Evolutionary conservation across 305 asterid genomes (phyloP).

Genomic region (Fraxinus velutina): DNA sequence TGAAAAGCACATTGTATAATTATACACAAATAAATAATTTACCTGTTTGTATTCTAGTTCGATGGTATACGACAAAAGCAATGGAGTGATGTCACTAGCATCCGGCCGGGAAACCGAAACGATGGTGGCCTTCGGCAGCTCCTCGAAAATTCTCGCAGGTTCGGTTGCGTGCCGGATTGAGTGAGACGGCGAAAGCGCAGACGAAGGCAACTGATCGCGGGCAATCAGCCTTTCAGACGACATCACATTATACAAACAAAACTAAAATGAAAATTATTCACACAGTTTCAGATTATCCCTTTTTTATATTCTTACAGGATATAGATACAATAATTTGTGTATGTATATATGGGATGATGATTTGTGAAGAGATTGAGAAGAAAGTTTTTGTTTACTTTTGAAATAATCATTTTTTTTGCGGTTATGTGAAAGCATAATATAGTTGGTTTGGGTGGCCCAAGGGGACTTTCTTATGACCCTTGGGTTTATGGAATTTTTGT

Average conservation of each 20-base stretch:
- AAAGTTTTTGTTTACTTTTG: conserved; percentile 2
- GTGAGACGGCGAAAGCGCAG: conserved; percentile 45
- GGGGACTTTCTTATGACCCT: conserved; percentile 4
- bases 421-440: conserved; percentile 25
- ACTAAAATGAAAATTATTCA: background rate
- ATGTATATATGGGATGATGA: background rate
- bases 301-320: background rate
- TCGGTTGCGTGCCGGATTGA: conserved; percentile 47
- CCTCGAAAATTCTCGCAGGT: conserved; percentile 58
- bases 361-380: background rate
- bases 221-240: conserved; percentile 63
- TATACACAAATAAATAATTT: background rate
- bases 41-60: conserved; percentile 83
- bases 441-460: conserved; percentile 16
- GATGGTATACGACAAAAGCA: conserved; percentile 80
- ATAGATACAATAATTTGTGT: background rate
- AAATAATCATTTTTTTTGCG: conserved; percentile 16
- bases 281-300: background rate
- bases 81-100: conserved; percentile 73
- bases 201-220: conserved; percentile 27
- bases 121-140: conserved; percentile 67
- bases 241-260: conserved; percentile 34
- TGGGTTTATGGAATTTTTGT: conserved; percentile 28
- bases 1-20: conserved; percentile 19
- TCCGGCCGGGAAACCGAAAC: conserved; percentile 74